Base-by-base conservation (phyloP, 139 green algal species). In the Chlamydomonas applanata region DNA sequence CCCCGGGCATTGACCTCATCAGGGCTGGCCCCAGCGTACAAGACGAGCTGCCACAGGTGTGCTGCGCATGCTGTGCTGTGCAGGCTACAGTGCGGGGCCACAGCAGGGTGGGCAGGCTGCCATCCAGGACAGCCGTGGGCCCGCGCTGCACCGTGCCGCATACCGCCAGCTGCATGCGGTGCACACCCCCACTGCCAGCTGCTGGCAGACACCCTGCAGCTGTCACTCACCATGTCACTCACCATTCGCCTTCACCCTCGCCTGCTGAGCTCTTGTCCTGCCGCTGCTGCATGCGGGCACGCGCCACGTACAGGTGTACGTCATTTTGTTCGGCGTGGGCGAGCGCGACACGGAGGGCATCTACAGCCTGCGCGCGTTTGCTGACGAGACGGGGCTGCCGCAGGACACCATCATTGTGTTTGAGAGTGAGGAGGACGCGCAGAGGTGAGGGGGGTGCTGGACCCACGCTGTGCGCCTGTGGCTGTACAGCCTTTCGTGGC, bases 401-500 rank as follows among this genome's bases (percentile, higher is more conserved):
- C 74, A 89, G 19, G 91, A 97, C 83, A 97, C 91, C 14, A 94
- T 97, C 61, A 88, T 97, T 54, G 91, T 87, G 0, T 97, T 97
- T 83, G 85, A 91, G 72, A 69, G 54, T 16, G 74, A 87, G 67
- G 83, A 92, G 33, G 92, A 97, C 54, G 91, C 91, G 13, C n/a
- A 81, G 27, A 61, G 88, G 84, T 94, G 72, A 35, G 86, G 7
- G 40, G 40, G 7, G 7, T 11, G 7, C 40, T 49, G 11, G 11
- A 67, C 13, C 60, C 59, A 67, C 59, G 4, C 54, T 62, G 54
- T 4, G 54, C 22, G 7, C 54, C 9, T 62, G 13, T 4, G 19
- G 9, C 54, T 62, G 54, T 62, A 27, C 4, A 9, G 54, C 54
- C n/a, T n/a, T n/a, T n/a, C n/a, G n/a, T n/a, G n/a, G n/a, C n/a